Evolutionary conservation across 2,329 filamentous ascomycete species (phyloP).

Genomic region (Colletotrichum australisinense): DNA sequence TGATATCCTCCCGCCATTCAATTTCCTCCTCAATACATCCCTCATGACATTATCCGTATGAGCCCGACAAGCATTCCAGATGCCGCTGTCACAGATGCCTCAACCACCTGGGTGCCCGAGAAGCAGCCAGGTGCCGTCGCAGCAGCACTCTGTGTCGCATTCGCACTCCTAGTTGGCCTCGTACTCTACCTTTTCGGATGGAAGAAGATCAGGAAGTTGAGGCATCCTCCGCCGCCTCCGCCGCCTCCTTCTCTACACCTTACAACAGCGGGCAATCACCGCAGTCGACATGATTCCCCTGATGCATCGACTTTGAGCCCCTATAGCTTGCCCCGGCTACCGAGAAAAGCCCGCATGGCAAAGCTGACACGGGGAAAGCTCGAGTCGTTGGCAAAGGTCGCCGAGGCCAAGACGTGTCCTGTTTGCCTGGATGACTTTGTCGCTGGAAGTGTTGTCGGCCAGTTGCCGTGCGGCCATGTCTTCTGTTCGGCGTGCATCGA

Average conservation of each 20-base stretch:
- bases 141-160: conserved; percentile 14
- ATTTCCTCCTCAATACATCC: not conserved
- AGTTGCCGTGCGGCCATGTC: conserved; percentile 8
- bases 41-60: conserved; percentile 5
- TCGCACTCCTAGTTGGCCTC: conserved; percentile 14
- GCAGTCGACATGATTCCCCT: not conserved
- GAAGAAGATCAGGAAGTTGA: not conserved
- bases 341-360: not conserved
- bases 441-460: not conserved
- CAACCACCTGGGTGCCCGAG: not conserved
- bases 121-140: not conserved
- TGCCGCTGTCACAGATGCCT: not conserved
- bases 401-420: not conserved
- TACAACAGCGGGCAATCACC: not conserved
- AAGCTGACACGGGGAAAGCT: not conserved
- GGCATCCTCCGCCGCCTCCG: not conserved
- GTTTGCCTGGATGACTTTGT: conserved; percentile 20
- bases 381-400: not conserved
- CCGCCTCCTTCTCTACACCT: not conserved
- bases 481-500: conserved; percentile 28
- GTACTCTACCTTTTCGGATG: conserved; percentile 7
- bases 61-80: not conserved
- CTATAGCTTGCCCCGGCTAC: not conserved
- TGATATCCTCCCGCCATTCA: not conserved
- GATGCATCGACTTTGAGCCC: no score